phyloP scores from a whole-genome alignment of 768 basidiomycete species.

The Collybia nuda region DNA sequence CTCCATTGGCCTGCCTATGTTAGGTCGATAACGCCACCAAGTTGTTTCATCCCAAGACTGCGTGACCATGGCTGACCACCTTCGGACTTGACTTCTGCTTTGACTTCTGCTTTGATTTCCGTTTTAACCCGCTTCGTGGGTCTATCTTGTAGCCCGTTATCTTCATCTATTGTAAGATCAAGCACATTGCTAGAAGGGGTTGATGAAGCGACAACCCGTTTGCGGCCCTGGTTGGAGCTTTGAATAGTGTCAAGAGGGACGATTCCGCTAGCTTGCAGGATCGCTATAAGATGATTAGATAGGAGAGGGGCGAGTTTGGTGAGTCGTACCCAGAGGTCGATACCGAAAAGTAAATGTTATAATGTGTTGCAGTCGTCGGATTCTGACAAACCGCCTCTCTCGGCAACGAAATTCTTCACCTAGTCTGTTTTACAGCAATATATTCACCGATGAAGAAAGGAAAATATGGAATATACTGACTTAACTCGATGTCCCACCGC shows the following conservation, averaged over 20 bases:
- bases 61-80: no score
- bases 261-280: no score
- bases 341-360: background rate
- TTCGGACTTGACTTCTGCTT: background rate
- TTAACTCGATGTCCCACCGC: conserved; percentile 1
- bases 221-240: no score
- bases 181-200: no score
- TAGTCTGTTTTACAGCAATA: background rate
- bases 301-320: no score
- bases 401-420: background rate
- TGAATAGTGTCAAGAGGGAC: no score
- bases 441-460: background rate
- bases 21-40: background rate
- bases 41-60: background rate
- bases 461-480: background rate
- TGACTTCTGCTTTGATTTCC: background rate
- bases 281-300: no score
- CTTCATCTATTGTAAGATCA: no score
- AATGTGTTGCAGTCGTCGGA: background rate
- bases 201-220: no score
- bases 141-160: no score
- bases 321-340: no score
- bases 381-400: background rate
- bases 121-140: background rate
- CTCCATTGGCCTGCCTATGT: background rate